These are phyloP conservation scores for Otatea glauca DNA, from an alignment of 176 grass and related monocot genomes.

Conservation along the genomic window DNA sequence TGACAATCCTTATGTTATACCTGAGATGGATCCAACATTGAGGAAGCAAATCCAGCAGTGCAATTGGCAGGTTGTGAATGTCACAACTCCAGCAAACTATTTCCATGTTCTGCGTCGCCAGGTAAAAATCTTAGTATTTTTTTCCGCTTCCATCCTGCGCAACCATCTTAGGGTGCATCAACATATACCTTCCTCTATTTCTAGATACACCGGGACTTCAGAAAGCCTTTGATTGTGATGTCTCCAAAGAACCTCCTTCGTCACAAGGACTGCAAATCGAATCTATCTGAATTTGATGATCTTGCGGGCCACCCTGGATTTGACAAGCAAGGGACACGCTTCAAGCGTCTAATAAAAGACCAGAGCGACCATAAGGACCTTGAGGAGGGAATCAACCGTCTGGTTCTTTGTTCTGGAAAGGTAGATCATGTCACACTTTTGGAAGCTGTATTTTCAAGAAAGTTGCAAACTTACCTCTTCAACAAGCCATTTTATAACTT, in stretches of 20 bases:
- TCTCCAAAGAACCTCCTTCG: slow-evolving; percentile 92
- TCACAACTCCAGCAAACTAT: slow-evolving; percentile 97
- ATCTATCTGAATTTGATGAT: slow-evolving; percentile 96
- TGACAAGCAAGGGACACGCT: slow-evolving; percentile 96
- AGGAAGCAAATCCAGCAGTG: slow-evolving; percentile 93
- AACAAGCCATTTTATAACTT: not conserved
- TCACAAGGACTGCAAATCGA: slow-evolving; percentile 97
- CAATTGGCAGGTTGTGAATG: slow-evolving; percentile 98
- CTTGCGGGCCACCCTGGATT: slow-evolving; percentile 89
- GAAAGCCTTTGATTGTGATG: slow-evolving; percentile 94
- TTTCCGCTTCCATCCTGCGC: not conserved
- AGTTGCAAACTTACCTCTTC: not conserved
- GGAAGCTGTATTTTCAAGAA: not conserved
- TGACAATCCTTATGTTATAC: slow-evolving; percentile 92
- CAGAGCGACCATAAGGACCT: slow-evolving; percentile 75
- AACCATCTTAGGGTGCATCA: slow-evolving; percentile 34
- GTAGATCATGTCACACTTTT: slow-evolving; percentile 37
- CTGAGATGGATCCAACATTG: slow-evolving; percentile 96
- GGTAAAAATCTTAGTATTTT: slow-evolving; percentile 50
- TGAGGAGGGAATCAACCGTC: slow-evolving; percentile 82
- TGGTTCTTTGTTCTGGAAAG: slow-evolving; percentile 97
- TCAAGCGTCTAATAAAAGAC: slow-evolving; percentile 96
- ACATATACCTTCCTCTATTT: slow-evolving; percentile 34
- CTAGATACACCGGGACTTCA: slow-evolving; percentile 92
- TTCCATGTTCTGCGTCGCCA: slow-evolving; percentile 92